phyloP scores from a whole-genome alignment of 768 basidiomycete species.

The Psilocybe sp. region DNA sequence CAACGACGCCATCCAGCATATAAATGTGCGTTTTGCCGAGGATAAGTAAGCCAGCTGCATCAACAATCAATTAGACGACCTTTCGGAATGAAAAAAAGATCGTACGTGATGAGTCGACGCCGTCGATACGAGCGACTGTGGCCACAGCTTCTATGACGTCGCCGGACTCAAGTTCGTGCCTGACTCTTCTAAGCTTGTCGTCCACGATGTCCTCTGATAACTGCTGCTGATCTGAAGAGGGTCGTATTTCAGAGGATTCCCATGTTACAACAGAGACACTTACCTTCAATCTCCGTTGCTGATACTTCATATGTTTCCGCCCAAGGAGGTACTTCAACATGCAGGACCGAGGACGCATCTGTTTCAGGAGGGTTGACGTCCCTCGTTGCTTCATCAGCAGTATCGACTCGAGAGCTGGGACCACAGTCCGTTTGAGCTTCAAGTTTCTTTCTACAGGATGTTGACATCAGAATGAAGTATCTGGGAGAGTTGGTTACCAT shows the following conservation, averaged over 20 bases:
- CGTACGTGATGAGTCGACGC: constrained; percentile 90
- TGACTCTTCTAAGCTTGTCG: constrained; percentile 84
- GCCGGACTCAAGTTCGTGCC: constrained; percentile 84
- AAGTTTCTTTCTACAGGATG: constrained; percentile 61
- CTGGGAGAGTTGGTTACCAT: constrained; percentile 4
- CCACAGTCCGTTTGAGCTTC: constrained; percentile 57
- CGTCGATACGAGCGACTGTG: constrained; percentile 85
- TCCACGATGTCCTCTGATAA: constrained; percentile 78
- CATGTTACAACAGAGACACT: constrained; percentile 1
- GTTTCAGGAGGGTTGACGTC: constrained; percentile 51
- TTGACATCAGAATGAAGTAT: neutral
- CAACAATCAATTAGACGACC: neutral
- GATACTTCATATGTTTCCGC: constrained; percentile 69
- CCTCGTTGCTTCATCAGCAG: constrained; percentile 37
- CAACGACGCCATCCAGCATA: constrained; percentile 86
- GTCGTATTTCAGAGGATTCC: neutral
- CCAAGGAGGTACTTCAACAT: constrained; percentile 70
- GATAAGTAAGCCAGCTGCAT: constrained; percentile 82
- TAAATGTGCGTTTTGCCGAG: constrained; percentile 84
- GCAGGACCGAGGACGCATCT: constrained; percentile 46
- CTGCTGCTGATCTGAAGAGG: constrained; percentile 41
- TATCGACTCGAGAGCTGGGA: constrained; percentile 46
- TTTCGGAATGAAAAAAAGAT: neutral
- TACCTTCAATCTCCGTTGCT: constrained; percentile 61
- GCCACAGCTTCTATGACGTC: constrained; percentile 86